Conservation (phyloP, 1,139 yeast species). For the Debaryomyces sp. region DNA sequence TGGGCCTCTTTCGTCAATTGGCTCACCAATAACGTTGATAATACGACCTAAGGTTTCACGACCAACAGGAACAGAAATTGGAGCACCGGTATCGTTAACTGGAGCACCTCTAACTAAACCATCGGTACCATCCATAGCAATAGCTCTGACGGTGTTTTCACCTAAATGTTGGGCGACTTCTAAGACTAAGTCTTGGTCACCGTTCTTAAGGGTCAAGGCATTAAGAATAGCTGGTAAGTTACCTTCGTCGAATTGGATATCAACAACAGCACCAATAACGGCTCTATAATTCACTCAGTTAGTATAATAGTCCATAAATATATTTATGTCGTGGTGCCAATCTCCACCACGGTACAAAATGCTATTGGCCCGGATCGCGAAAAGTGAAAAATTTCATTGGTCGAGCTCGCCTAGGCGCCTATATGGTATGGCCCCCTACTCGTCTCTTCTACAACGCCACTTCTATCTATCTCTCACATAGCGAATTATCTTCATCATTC, state of each 20-base stretch:
- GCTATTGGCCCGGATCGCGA: slow-evolving; percentile 15
- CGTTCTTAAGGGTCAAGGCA: slow-evolving; percentile 84
- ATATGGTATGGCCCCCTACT: background rate
- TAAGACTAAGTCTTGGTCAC: slow-evolving; percentile 76
- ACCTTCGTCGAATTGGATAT: slow-evolving; percentile 98
- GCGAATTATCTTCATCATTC: background rate
- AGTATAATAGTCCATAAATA: slow-evolving; percentile 7
- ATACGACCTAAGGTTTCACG: slow-evolving; percentile 99
- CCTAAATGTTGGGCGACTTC: slow-evolving; percentile 99
- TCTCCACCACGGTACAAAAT: slow-evolving; percentile 6
- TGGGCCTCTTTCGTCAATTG: slow-evolving; percentile 99
- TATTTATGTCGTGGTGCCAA: slow-evolving; percentile 1
- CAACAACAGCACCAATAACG: slow-evolving; percentile 99
- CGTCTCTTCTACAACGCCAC: background rate
- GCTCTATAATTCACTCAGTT: slow-evolving; percentile 54
- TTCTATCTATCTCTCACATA: background rate
- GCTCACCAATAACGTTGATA: slow-evolving; percentile 98
- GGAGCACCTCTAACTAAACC: slow-evolving; percentile 98
- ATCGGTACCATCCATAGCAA: slow-evolving; percentile 99
- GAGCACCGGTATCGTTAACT: slow-evolving; percentile 95
- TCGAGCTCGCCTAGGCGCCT: slow-evolving; percentile 16
- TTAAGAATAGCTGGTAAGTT: slow-evolving; percentile 96
- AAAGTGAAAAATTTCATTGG: slow-evolving; percentile 36
- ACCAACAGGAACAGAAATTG: slow-evolving; percentile 98
- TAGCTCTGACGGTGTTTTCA: slow-evolving; percentile 99